Base-by-base conservation (phyloP, 2,329 filamentous ascomycete species). In the Graphilbum fragrans region DNA sequence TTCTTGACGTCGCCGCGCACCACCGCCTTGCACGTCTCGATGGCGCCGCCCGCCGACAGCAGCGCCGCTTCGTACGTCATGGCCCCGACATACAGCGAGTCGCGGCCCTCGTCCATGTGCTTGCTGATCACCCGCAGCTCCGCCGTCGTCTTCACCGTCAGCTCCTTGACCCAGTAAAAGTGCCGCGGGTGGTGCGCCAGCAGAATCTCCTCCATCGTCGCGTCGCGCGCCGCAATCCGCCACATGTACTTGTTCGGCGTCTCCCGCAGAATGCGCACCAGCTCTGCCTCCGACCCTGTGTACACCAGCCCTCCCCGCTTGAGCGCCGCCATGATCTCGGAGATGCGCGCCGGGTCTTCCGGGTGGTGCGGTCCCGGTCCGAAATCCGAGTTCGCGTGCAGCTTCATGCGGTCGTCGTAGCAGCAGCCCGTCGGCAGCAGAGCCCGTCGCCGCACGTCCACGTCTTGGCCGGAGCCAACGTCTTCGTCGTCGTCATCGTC, bases 321-420 rank as follows among this genome's bases (percentile, higher is more conserved):
- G 51, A 98, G 82, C 32, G 85, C 85, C 51, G 85, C 82, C 70
- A 92, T 94, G 50, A 98, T 98, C 53, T 85, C 82, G 52, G 88
- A 85, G 45, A 98, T 95, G 14, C 92, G 79, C 22, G 86, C 72
- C 1, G 92, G 92, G 53, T 98, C 92, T 59, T 98, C 92, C 0
- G 92, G 92, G 54, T 98, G 92, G 39, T 93, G 81, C 19, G 90
- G 82, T 37, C 79, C 74, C 2, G 72, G 70, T 17, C 73, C 76
- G 54, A 77, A 81, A 56, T 86, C 80, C 16, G 85, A 79, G 56
- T 95, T 94, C 41, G 87, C 84, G 58, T 98, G 92, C 46, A 93
- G 82, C 46, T 92, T 86, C 92, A 98, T 98, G 25, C 90, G 78
- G 43, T 86, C 80, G 63, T 98, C 92, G 57, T 96, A 98, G 50